Base-by-base conservation (phyloP, 257 asterid genomes). In the Lavandula angustifolia region DNA sequence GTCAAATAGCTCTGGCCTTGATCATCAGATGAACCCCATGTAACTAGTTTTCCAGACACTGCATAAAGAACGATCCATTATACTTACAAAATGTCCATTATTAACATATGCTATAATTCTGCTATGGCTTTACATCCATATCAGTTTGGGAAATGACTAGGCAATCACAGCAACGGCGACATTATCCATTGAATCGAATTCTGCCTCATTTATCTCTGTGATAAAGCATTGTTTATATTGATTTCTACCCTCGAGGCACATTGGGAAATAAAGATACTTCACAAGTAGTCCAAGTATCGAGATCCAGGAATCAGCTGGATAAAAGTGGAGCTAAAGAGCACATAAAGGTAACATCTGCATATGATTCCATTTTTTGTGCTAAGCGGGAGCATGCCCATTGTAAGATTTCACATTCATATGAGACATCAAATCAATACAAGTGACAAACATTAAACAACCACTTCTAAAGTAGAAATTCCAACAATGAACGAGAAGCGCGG, bases 1-100 rank as follows among this genome's bases (percentile, higher is more conserved):
- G 91, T 79, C 82, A 88, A 75, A 72, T 84, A 88, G 79, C 89
- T 88, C 67, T 83, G 96, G 71, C 96, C 91, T 80, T 88, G 96
- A 76, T 85, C 96, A 77, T 85, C 96, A 22, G 91, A 79, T 37
- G 96, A 88, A 64, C 96, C 96, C 94, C 94, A 88, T 11, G 95
- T 87, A 29, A 85, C 56, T 11, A 85, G 78, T 62, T 81, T 79
- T 29, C 95, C 90, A 18, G 69, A 65, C 34, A 57, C 95, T 85
- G 81, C 79, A 40, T 62, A 9, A 43, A 41, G 64, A 31, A 61
- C 47, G 5, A 60, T 6, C 32, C 12, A 54, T n/a, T 5, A 54
- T 32, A n/a, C 5, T 54, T 32, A 54, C 42, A 34, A 3, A 33
- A 54, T 9, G 22, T 32, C 3, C 27, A 33, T 18, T n/a, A 6